A percentile compares a stretch with the other conserved stretches of the same genome.
Conservation (phyloP, 2,329 filamentous ascomycete genomes). For the Orbilia javanica region DNA sequence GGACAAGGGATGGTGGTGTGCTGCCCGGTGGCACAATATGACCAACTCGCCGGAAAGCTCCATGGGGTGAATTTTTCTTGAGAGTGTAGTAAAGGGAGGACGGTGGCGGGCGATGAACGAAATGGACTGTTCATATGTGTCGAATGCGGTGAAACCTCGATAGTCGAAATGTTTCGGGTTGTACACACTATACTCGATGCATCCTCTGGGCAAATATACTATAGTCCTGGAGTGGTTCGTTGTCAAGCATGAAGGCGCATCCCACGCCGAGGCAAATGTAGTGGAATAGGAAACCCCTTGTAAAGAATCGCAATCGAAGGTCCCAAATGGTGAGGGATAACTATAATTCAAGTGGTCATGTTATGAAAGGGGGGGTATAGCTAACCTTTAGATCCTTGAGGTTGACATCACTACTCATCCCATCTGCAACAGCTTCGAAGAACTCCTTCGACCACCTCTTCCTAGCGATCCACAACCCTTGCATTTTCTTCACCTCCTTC, state of each 20-base stretch:
- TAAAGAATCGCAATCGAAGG: slow-evolving; percentile 24
- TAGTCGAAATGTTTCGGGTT: slow-evolving; percentile 57
- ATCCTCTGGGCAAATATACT: slow-evolving; percentile 42
- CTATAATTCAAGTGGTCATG: slow-evolving; percentile 32
- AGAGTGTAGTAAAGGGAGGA: background rate
- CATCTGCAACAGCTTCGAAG: slow-evolving; percentile 60
- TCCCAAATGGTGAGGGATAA: slow-evolving; percentile 22
- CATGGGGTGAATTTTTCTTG: slow-evolving; percentile 31
- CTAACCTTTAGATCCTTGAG: slow-evolving; percentile 56
- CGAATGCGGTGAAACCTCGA: slow-evolving; percentile 49
- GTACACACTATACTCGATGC: slow-evolving; percentile 56
- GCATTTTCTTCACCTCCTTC: slow-evolving; percentile 59
- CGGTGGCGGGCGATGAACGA: slow-evolving; percentile 21
- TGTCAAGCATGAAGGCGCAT: slow-evolving; percentile 26
- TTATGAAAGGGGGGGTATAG: slow-evolving; percentile 12
- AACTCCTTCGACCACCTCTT: slow-evolving; percentile 62
- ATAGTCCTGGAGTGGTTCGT: background rate
- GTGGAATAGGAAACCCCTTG: slow-evolving; percentile 31
- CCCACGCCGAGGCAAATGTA: slow-evolving; percentile 13
- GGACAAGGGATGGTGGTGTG: slow-evolving; percentile 36
- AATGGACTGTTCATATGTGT: slow-evolving; percentile 16
- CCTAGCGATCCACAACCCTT: slow-evolving; percentile 57
- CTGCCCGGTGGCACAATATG: slow-evolving; percentile 36
- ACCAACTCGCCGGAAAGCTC: slow-evolving; percentile 47
- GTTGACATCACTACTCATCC: slow-evolving; percentile 59